Percentiles rank a stretch among this genome's conserved stretches.
Evolutionary conservation across 495 filamentous ascomycete species (phyloP).

Genomic region (Xylaria longipes): DNA sequence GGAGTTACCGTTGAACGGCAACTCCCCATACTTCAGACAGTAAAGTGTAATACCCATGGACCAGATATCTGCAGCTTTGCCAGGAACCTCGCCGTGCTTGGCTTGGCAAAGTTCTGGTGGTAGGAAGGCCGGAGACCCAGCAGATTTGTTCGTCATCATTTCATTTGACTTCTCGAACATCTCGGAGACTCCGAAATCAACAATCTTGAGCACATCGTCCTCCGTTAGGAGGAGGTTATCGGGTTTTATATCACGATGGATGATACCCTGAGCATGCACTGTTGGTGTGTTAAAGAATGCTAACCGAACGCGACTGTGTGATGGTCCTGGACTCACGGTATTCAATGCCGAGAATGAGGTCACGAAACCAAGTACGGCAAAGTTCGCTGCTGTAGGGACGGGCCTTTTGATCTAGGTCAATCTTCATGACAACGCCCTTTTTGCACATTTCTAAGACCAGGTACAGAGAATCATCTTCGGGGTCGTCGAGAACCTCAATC

Average conservation of each 20-base stretch:
- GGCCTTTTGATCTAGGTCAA: conserved; percentile 82
- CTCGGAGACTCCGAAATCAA: conserved; percentile 98
- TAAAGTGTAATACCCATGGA: conserved; percentile 97
- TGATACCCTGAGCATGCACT: conserved; percentile 93
- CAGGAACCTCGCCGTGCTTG: conserved; percentile 86
- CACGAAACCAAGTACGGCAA: conserved; percentile 91
- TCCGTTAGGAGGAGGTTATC: conserved; percentile 91
- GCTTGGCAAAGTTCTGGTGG: conserved; percentile 91
- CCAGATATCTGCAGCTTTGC: conserved; percentile 94
- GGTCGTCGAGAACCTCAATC: conserved; percentile 94
- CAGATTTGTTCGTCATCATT: conserved; percentile 94
- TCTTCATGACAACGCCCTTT: conserved; percentile 97
- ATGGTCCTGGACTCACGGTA: conserved; percentile 65
- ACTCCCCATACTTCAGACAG: conserved; percentile 83
- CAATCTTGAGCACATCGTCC: conserved; percentile 93
- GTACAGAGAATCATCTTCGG: conserved; percentile 92
- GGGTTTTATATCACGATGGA: conserved; percentile 97
- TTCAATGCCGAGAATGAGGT: conserved; percentile 94
- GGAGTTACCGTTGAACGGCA: conserved; percentile 81
- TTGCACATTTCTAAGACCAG: conserved; percentile 99
- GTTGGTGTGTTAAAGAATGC: conserved; percentile 21
- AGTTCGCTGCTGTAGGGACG: conserved; percentile 83
- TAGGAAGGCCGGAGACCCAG: conserved; percentile 93
- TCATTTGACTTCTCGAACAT: conserved; percentile 91
- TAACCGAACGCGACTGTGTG: conserved; percentile 14